A percentile compares a stretch with the other conserved stretches of the same genome.
These are phyloP conservation scores for Podospora pseudopauciseta DNA, from an alignment of 495 filamentous ascomycete genomes.

Conservation along the genomic window DNA sequence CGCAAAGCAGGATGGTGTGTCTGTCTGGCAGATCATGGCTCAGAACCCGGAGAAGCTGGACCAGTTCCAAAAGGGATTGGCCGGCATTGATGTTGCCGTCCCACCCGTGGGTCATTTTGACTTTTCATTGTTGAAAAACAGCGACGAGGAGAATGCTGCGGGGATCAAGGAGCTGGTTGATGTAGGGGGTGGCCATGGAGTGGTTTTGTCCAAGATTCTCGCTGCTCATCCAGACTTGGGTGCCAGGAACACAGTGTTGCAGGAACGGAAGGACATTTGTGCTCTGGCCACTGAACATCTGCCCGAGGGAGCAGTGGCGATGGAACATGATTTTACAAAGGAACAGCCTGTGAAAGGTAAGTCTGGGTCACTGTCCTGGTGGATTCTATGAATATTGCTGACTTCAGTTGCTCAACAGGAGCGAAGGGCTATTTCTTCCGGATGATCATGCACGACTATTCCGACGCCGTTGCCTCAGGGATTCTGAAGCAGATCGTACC, in stretches of 20 bases:
- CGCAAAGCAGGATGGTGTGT: constrained; percentile 20
- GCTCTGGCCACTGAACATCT: constrained; percentile 16
- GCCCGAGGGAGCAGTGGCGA: constrained; percentile 13
- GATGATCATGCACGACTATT: constrained; percentile 52
- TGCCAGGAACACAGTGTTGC: constrained; percentile 16
- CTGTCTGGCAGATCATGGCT: constrained; percentile 23
- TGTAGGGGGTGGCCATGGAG: constrained; percentile 22
- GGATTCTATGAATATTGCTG: not conserved
- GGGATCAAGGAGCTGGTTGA: constrained; percentile 23
- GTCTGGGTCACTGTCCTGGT: not conserved
- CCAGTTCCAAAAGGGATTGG: constrained; percentile 22
- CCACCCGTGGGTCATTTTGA: constrained; percentile 25
- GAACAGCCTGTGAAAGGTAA: constrained; percentile 22
- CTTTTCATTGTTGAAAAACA: constrained; percentile 18
- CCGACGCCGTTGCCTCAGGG: constrained; percentile 34
- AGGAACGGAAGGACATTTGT: constrained; percentile 20
- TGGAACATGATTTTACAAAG: constrained; percentile 22
- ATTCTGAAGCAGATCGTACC: constrained; percentile 44
- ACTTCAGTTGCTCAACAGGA: not conserved
- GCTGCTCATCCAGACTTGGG: constrained; percentile 12
- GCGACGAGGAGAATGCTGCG: constrained; percentile 12
- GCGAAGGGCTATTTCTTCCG: constrained; percentile 45
- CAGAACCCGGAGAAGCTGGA: constrained; percentile 20
- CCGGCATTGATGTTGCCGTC: constrained; percentile 25
- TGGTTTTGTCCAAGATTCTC: constrained; percentile 24